Conservation (phyloP, 768 basidiomycete genomes). For the Psilocybe tampanensis region DNA sequence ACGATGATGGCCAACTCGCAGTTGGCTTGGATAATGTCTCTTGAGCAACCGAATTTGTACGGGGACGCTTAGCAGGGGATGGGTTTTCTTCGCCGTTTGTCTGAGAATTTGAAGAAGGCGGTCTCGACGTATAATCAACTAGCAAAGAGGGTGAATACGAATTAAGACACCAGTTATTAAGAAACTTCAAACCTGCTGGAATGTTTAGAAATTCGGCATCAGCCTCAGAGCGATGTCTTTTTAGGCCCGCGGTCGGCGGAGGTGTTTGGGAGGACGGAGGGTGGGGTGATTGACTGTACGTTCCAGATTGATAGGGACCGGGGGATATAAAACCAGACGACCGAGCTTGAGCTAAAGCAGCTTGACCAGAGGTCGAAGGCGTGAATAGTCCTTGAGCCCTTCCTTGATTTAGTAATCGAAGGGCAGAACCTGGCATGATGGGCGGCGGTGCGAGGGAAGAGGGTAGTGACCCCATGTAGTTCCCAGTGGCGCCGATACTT, state of each 20-base stretch:
- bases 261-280: slow-evolving; percentile 50
- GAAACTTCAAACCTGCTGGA: slow-evolving; percentile 19
- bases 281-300: slow-evolving; percentile 54
- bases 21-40: slow-evolving; percentile 30
- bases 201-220: slow-evolving; percentile 48
- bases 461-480: slow-evolving; percentile 45
- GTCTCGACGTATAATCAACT: slow-evolving; percentile 54
- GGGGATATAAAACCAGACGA: slow-evolving; percentile 56
- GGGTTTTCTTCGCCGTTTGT: slow-evolving; percentile 62
- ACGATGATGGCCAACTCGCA: slow-evolving; percentile 35
- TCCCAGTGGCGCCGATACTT: slow-evolving; percentile 46
- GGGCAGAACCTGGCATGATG: slow-evolving; percentile 86
- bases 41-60: slow-evolving; percentile 50
- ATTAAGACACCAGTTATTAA: neutral
- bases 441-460: slow-evolving; percentile 76
- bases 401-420: slow-evolving; percentile 82
- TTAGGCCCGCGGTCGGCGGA: slow-evolving; percentile 51
- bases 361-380: slow-evolving; percentile 71
- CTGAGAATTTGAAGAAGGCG: slow-evolving; percentile 51
- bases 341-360: slow-evolving; percentile 35
- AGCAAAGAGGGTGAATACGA: neutral
- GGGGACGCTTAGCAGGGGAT: slow-evolving; percentile 71
- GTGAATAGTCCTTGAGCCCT: slow-evolving; percentile 86
- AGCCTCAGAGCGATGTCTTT: slow-evolving; percentile 48
- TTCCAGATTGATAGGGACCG: slow-evolving; percentile 43